Base-by-base conservation (phyloP, 306 rosid genomes). In the Pyrus communis region DNA sequence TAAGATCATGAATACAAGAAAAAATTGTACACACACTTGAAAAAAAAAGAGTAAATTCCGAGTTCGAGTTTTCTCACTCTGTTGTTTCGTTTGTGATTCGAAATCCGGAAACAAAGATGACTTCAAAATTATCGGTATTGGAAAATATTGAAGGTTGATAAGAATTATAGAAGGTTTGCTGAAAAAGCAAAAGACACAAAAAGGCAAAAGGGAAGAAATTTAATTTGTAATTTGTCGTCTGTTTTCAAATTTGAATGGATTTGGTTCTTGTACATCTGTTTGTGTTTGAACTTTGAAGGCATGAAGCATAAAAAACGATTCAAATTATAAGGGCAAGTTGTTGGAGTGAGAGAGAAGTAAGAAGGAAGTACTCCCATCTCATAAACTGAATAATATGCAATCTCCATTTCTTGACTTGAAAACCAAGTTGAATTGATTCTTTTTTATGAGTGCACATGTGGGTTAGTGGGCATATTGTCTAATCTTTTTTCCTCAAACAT, bases 321-420 rank as follows among this genome's bases (percentile, higher is more conserved):
- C 38, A 28, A 13, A 42, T 11, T 22, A 23, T 11, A 14, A 23
- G 15, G 23, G 12, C 45, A 66, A 23, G 52, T 40, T 38, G 58
- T 27, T 51, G 10, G 78, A 79, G 75, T 70, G 17, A 27, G 43
- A 23, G 55, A 59, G 35, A 79, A 79, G 83, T 19, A 67, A 75
- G 11, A 54, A 57, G 76, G 81, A 43, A 42, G 45, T 42, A 42
- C 3, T 42, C 45, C 12, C 45, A 42, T 42, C 12, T 42, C 12
- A 55, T 43, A 45, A 55, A 55, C 49, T 25, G 58, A 55, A 58
- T 38, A 38, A 42, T 42, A 19, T 69, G 70, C 43, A 58, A 57
- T 55, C 69, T 64, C 25, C 72, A 38, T 79, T 45, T 75, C 83
- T 83, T 83, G 62, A 35, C 86, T 83, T 83, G 67, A 59, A 83